Percentiles rank a stretch among this genome's conserved stretches.
These are phyloP conservation scores for Monosporozyma aerobia DNA, from an alignment of 805 yeast species.

Conservation along the genomic window DNA sequence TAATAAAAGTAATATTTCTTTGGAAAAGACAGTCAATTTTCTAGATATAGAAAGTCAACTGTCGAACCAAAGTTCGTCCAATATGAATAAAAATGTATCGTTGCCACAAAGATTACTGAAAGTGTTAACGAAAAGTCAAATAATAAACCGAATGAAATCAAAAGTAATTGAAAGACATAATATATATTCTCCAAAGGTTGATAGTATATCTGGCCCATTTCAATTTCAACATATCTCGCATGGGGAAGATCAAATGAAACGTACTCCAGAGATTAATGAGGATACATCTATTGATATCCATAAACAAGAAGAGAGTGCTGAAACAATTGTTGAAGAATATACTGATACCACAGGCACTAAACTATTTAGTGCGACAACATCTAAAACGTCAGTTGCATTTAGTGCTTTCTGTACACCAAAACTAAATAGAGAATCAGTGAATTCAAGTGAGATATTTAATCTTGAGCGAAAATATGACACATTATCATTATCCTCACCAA, in stretches of 20 bases:
- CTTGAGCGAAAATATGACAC: not conserved
- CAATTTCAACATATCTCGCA: constrained; percentile 34
- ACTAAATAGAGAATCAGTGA: not conserved
- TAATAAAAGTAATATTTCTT: constrained; percentile 2
- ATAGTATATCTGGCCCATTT: constrained; percentile 31
- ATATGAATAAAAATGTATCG: constrained; percentile 7
- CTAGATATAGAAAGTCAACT: not conserved
- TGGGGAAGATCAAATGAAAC: constrained; percentile 17
- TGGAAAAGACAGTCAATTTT: not conserved
- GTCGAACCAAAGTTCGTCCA: not conserved
- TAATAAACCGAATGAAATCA: constrained; percentile 8
- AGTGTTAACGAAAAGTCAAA: constrained; percentile 15
- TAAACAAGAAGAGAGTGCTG: not conserved
- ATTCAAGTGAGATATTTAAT: not conserved
- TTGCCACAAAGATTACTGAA: constrained; percentile 14
- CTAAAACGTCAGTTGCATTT: constrained; percentile 1
- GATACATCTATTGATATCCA: not conserved
- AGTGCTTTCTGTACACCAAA: constrained; percentile 3
- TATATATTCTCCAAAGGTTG: not conserved
- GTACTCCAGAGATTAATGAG: not conserved
- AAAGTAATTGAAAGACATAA: not conserved
- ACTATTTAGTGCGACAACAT: not conserved
- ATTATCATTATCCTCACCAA: not conserved
- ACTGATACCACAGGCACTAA: not conserved
- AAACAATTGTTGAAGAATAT: not conserved